A percentile compares a stretch with the other conserved stretches of the same genome.
Evolutionary conservation across 2,329 filamentous ascomycete species (phyloP).

Genomic region (Aspergillus texensis): DNA sequence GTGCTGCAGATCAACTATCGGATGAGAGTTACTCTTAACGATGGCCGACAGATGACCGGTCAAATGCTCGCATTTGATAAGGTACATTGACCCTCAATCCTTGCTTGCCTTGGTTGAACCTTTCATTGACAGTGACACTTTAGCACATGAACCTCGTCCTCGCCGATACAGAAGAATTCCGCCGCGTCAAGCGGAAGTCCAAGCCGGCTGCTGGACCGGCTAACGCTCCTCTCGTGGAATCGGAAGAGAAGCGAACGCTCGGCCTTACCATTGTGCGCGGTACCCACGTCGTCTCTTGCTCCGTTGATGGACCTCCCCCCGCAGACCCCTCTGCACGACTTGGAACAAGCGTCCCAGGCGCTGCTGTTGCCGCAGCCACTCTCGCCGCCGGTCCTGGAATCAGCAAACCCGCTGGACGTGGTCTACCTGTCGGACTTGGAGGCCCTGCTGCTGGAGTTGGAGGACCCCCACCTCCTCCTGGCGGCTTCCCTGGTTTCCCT

Average conservation of each 20-base stretch:
- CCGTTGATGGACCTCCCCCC: slow-evolving; percentile 92
- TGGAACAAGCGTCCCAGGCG: slow-evolving; percentile 71
- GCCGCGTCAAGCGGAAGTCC: slow-evolving; percentile 82
- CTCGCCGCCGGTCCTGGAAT: slow-evolving; percentile 85
- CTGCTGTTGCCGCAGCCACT: slow-evolving; percentile 60
- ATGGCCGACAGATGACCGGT: slow-evolving; percentile 93
- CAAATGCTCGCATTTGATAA: slow-evolving; percentile 99
- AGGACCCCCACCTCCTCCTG: slow-evolving; percentile 69
- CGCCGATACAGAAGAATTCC: slow-evolving; percentile 97
- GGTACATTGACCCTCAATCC: slow-evolving; percentile 53
- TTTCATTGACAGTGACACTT: slow-evolving; percentile 4
- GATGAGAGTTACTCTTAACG: slow-evolving; percentile 94
- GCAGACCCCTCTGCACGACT: slow-evolving; percentile 89
- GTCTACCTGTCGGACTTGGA: slow-evolving; percentile 78
- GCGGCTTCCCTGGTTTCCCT: slow-evolving; percentile 54
- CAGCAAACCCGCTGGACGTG: slow-evolving; percentile 85
- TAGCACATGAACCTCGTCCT: slow-evolving; percentile 99
- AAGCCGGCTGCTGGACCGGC: slow-evolving; percentile 65
- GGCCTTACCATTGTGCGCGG: slow-evolving; percentile 93
- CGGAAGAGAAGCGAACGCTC: slow-evolving; percentile 96
- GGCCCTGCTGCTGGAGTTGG: slow-evolving; percentile 89
- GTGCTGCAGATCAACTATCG: slow-evolving; percentile 88
- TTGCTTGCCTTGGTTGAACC: neutral
- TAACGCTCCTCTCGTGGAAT: slow-evolving; percentile 71
- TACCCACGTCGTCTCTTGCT: slow-evolving; percentile 90